Evolutionary conservation across 2,329 filamentous ascomycete genomes (phyloP).

Genomic region (Xylariales sp.): DNA sequence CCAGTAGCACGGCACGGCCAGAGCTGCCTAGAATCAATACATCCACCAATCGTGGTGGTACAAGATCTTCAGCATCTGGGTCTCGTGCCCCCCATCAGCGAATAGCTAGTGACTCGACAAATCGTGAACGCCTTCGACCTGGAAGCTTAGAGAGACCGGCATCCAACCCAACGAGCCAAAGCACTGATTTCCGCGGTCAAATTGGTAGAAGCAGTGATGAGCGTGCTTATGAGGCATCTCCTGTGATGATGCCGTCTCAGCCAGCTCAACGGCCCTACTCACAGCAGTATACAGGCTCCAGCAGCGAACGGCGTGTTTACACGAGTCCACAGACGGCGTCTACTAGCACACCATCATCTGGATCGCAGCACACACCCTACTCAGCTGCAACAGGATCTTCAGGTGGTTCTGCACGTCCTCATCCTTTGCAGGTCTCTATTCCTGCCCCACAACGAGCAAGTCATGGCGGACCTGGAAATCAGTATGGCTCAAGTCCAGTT

Average conservation of each 20-base stretch:
- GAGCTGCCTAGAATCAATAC: conserved; percentile 25
- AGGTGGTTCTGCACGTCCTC: conserved; percentile 10
- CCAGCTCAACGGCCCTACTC: conserved; percentile 17
- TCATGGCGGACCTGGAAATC: conserved; percentile 7
- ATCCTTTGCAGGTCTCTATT: conserved; percentile 11
- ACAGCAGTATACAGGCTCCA: conserved; percentile 22
- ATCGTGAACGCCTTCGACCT: conserved; percentile 5
- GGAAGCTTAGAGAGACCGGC: conserved; percentile 9
- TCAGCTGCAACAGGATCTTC: conserved; percentile 16
- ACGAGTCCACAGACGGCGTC: conserved; percentile 14
- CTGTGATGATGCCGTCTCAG: conserved; percentile 17
- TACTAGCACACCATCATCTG: conserved; percentile 15
- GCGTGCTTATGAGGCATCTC: conserved; percentile 24
- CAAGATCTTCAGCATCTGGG: conserved; percentile 15
- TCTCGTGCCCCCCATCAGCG: conserved; percentile 11
- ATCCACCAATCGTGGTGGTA: conserved; percentile 13
- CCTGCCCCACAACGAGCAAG: conserved; percentile 10
- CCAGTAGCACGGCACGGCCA: conserved; percentile 12
- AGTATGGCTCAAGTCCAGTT: conserved; percentile 10
- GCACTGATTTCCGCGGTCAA: not conserved
- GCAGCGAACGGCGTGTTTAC: conserved; percentile 11
- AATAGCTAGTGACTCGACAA: conserved; percentile 6
- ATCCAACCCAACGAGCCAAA: conserved; percentile 13
- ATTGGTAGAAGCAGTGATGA: too few relatives aligned
- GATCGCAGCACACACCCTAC: conserved; percentile 16